Base-by-base conservation (phyloP, 352 stramenopile species). In the Blastocystis hominis region DNA sequence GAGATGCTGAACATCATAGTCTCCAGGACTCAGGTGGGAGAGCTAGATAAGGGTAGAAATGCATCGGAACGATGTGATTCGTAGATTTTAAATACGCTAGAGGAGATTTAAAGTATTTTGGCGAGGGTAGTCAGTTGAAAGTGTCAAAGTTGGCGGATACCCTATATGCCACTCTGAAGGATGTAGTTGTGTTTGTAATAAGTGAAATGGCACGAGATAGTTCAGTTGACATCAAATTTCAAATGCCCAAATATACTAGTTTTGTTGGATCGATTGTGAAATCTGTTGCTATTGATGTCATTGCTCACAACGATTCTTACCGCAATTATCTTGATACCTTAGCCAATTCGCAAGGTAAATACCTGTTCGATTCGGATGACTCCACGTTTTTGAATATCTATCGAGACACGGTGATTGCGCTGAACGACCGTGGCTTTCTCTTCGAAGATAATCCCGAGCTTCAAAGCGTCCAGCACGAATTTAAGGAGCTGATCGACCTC, bases 1-100 rank as follows among this genome's bases (percentile, higher is more conserved):
- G 70, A 80, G 55, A 80, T 80, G 70, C 70, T 80, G 30, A 47
- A 80, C 50, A 80, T 80, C 20, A 80, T 80, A 38, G 70, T 80
- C 3, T 13, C 24, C 2, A 40, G 55, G 36, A 80, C 70, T 20
- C 50, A 80, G 17, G 17, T 46, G 55, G 70, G 47, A 9, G 62
- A 80, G 17, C 70, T 46, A 44, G 70, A 80, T 40, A 34, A 80
- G 30, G 54, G 70, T 80, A 40, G 9, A 34, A 30, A 40, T n/a
- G 4, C 13, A 9, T 13, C 6, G 36, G 4, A 30, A 61, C 6
- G 15, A 9, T 24, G 2, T 80, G 30, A 80, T 6, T 24, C 36
- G 34, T 80, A 80, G 70, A 47, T 17, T 80, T 64, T 42, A 80
- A 38, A 17, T 47, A 80, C 55, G 38, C 42, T 30, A 46, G 70